phyloP scores from a whole-genome alignment of 1,284 basidiomycete species.

The Fomitopsis schrenkii region DNA sequence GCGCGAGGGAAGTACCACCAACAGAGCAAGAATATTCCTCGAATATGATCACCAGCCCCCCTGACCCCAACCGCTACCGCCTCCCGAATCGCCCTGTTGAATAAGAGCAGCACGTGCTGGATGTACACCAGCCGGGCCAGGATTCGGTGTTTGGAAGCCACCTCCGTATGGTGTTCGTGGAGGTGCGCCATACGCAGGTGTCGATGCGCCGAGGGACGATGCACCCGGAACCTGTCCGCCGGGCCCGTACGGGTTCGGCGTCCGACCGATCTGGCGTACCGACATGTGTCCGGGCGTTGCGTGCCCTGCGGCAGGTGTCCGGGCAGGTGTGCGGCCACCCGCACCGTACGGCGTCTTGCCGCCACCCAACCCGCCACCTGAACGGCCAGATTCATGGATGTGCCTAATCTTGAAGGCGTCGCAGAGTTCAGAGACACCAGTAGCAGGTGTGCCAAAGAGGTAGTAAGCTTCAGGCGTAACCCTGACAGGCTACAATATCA shows the following conservation, averaged over 20 bases:
- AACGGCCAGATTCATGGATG: constrained; percentile 75
- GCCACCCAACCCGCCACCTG: constrained; percentile 56
- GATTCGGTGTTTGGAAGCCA: constrained; percentile 61
- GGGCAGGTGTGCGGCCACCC: constrained; percentile 69
- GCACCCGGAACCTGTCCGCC: constrained; percentile 23
- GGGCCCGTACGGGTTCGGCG: constrained; percentile 66
- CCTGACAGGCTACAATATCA: constrained; percentile 65
- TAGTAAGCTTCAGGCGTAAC: constrained; percentile 90
- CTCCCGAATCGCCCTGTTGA: constrained; percentile 26
- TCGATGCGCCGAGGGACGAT: constrained; percentile 15
- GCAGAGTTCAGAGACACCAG: constrained; percentile 87
- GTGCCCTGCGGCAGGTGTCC: constrained; percentile 57
- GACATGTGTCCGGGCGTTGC: constrained; percentile 75
- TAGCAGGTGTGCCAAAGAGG: constrained; percentile 83
- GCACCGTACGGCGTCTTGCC: constrained; percentile 67
- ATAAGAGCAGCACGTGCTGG: constrained; percentile 60
- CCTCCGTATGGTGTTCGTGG: constrained; percentile 34
- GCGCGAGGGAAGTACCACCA: constrained; percentile 1
- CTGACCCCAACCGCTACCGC: constrained; percentile 8
- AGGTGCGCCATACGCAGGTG: constrained; percentile 14
- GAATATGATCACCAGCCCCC: constrained; percentile 4
- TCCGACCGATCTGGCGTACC: constrained; percentile 62
- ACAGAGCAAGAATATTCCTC: constrained; percentile 5
- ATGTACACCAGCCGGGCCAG: constrained; percentile 44
- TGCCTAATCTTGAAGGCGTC: constrained; percentile 95